Evolutionary conservation across 768 basidiomycete genomes (phyloP), one percentile per base, ranked within the genome.

Genomic region (Serpula lacrymans): DNA sequence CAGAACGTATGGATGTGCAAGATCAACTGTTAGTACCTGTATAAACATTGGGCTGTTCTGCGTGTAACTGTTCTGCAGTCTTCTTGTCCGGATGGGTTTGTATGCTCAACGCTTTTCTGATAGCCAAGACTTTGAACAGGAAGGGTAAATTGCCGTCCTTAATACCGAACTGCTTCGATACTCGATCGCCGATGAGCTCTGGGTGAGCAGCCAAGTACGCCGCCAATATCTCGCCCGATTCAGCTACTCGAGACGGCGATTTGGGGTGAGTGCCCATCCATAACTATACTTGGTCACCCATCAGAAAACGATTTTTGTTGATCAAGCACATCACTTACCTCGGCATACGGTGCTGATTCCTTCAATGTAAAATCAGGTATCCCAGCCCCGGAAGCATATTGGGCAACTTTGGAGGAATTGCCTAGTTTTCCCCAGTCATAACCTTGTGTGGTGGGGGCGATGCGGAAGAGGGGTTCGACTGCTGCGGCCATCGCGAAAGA

Each of bases 221-320:
- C 3, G 73, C 78, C 46, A 80, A 80, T 16, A 63, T 54, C 47
- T 62, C 61, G 23, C 65, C 63, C 8, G 78, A 75, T 12, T 76
- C 73, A 9, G 69, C 45, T 14, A 78, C 57, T 6, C 62, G 64
- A 5, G 85, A 83, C 0, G 85, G 85, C 6, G 82, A 73, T 25
- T 70, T 87, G 2, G 88, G 75, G 53, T 98, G 96, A 0, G 96
- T 98, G 8, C 96, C 96, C 95, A 98, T 98, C 96, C 96, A 99
- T 31, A 99, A 70, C 93, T 97, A 58, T 39, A 9, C 33, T 20
- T 17, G 18, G 22, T 16, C 11, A 25, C 23, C 18, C 26, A 37
- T 51, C 28, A 47, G 37, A 20, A n/a, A n/a, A n/a, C n/a, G n/a
- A n/a, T n/a, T n/a, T n/a, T n/a, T n/a, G n/a, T n/a, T n/a, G n/a